A percentile compares a stretch with the other conserved stretches of the same genome.
Conservation (phyloP, 805 yeast species). For the Huiozyma sinensis region DNA sequence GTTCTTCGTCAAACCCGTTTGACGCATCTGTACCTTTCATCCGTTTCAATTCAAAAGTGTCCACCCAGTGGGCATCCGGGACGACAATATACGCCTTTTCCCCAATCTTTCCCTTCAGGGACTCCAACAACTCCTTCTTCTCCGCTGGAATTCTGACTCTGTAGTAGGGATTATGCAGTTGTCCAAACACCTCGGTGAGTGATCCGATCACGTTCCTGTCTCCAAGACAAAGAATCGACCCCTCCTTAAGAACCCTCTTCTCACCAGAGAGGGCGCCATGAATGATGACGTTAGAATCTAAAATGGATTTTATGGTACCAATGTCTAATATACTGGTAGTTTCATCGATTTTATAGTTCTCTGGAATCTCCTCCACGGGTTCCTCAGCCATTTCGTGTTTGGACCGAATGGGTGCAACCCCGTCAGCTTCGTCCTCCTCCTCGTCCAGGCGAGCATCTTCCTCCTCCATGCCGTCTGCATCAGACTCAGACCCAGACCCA, state of each 20-base stretch:
- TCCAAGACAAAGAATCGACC: constrained; percentile 67
- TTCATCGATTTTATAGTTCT: constrained; percentile 47
- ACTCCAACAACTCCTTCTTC: constrained; percentile 7
- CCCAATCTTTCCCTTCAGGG: constrained; percentile 36
- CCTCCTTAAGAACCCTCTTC: constrained; percentile 69
- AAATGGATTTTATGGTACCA: constrained; percentile 59
- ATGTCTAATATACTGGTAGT: constrained; percentile 57
- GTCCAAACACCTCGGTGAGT: constrained; percentile 82
- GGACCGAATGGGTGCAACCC: constrained; percentile 60
- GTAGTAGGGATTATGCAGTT: constrained; percentile 70
- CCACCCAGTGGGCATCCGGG: constrained; percentile 66
- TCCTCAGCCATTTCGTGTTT: constrained; percentile 69
- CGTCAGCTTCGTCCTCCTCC: constrained; percentile 37
- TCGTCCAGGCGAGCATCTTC: constrained; percentile 13
- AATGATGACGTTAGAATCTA: constrained; percentile 62
- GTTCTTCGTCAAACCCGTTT: constrained; percentile 87
- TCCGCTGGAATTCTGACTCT: constrained; percentile 46
- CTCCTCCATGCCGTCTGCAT: constrained; percentile 9
- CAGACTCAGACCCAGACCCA: constrained; percentile 4
- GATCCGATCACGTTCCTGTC: constrained; percentile 65
- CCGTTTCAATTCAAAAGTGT: constrained; percentile 59
- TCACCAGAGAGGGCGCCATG: constrained; percentile 75
- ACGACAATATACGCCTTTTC: constrained; percentile 64
- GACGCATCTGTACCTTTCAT: constrained; percentile 90
- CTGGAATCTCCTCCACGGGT: constrained; percentile 55